phyloP scores from a whole-genome alignment of 164 flowering plant genomes.

The Macadamia tetraphylla region DNA sequence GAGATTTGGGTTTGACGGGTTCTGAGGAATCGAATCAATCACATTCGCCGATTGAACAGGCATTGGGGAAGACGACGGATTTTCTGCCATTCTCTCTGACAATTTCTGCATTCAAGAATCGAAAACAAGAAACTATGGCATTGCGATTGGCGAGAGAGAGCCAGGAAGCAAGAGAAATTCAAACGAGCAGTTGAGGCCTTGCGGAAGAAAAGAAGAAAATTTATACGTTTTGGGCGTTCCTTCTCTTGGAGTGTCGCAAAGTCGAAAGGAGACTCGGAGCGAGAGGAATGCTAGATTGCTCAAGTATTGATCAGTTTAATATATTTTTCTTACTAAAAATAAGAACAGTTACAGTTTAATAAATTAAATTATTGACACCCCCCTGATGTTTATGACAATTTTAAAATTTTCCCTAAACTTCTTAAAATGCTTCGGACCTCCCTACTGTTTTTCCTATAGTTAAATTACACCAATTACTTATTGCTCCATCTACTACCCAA shows the following conservation, averaged over 20 bases:
- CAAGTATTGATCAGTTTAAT: no score
- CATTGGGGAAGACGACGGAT: constrained; percentile 18
- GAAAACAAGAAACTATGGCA: not conserved
- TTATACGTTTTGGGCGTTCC: no score
- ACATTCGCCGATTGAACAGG: constrained; percentile 13
- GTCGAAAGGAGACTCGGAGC: not conserved
- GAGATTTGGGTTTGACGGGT: constrained; percentile 19
- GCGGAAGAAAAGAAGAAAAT: not conserved
- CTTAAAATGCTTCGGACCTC: no score
- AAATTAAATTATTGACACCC: no score
- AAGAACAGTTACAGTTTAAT: no score
- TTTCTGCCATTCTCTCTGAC: constrained; percentile 16
- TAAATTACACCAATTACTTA: no score
- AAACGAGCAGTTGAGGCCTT: not conserved
- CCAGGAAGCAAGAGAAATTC: not conserved
- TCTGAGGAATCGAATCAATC: constrained; percentile 12
- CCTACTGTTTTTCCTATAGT: no score
- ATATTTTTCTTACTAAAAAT: no score
- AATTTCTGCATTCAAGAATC: not conserved
- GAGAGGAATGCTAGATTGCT: not conserved
- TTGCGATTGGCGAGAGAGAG: not conserved
- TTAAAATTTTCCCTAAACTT: no score
- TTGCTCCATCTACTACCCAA: no score
- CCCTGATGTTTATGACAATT: no score
- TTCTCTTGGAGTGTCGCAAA: not conserved